Evolutionary conservation across 2,329 filamentous ascomycete genomes (phyloP).

Genomic region (Kalmusia sp.): DNA sequence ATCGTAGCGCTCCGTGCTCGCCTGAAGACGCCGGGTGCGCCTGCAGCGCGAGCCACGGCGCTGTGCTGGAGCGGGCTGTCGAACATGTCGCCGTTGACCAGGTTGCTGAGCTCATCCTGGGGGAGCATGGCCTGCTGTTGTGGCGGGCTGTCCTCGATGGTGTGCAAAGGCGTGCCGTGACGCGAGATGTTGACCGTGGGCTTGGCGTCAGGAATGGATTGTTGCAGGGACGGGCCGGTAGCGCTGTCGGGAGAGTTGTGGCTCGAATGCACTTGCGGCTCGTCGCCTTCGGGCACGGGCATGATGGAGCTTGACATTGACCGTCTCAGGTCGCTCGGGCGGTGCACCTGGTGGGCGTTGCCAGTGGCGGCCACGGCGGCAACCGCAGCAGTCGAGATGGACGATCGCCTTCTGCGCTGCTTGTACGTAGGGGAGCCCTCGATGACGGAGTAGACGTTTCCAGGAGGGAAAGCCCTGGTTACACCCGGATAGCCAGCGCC

Average conservation of each 20-base stretch:
- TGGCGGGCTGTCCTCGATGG: conserved; percentile 80
- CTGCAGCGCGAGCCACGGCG: conserved; percentile 65
- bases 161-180: conserved; percentile 87
- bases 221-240: conserved; percentile 62
- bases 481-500: conserved; percentile 80
- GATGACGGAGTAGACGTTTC: conserved; percentile 92
- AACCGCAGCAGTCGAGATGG: conserved; percentile 82
- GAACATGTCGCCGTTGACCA: conserved; percentile 47
- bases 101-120: conserved; percentile 69
- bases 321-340: conserved; percentile 87
- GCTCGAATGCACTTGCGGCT: conserved; percentile 59
- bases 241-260: conserved; percentile 81
- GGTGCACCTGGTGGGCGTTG: conserved; percentile 68
- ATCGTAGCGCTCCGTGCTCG: conserved; percentile 93
- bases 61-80: conserved; percentile 61
- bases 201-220: conserved; percentile 77
- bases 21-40: conserved; percentile 76
- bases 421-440: conserved; percentile 99
- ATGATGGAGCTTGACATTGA: conserved; percentile 89
- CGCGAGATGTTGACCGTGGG: conserved; percentile 79
- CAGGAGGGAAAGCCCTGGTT: conserved; percentile 69
- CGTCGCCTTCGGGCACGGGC: conserved; percentile 80
- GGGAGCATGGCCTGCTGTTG: conserved; percentile 74
- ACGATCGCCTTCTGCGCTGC: conserved; percentile 91
- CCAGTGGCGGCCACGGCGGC: conserved; percentile 68